These are phyloP conservation scores for Daedaleopsis nitida DNA, from an alignment of 768 basidiomycete species.

Conservation along the genomic window DNA sequence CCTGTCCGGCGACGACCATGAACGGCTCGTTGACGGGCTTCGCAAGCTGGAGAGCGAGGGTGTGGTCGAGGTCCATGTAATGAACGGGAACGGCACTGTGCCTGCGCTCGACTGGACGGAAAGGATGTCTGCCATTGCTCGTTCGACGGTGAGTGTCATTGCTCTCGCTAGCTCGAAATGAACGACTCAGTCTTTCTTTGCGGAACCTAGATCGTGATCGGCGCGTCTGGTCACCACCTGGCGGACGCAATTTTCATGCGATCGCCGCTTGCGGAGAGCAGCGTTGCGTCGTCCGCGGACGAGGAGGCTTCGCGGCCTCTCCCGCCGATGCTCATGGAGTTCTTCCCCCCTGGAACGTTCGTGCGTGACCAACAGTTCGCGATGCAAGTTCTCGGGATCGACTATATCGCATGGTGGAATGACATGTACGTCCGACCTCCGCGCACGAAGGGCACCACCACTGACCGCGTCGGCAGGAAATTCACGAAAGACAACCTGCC, in stretches of 20 bases:
- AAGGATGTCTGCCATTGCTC: constrained; percentile 63
- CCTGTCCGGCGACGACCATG: constrained; percentile 58
- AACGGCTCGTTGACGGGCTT: constrained; percentile 60
- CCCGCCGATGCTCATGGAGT: constrained; percentile 69
- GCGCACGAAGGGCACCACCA: too few species aligned
- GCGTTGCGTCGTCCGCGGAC: constrained; percentile 4
- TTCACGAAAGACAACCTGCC: constrained; percentile 39
- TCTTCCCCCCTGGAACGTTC: constrained; percentile 72
- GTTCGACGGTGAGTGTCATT: constrained; percentile 59
- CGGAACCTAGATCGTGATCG: constrained; percentile 53
- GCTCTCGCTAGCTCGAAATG: not conserved
- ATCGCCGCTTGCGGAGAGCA: constrained; percentile 40
- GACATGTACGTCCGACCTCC: constrained; percentile 26
- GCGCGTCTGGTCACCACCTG: constrained; percentile 60
- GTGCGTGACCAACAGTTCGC: constrained; percentile 62
- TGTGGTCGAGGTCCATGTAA: constrained; percentile 53
- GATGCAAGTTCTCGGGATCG: constrained; percentile 51
- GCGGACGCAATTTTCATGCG: constrained; percentile 74
- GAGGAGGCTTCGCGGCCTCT: not conserved
- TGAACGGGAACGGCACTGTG: constrained; percentile 43
- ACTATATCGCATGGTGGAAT: constrained; percentile 62
- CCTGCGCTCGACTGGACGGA: constrained; percentile 54
- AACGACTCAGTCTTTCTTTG: constrained; percentile 9
- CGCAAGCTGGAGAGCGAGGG: constrained; percentile 46
- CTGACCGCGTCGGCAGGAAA: constrained; percentile 33